Evolutionary conservation across 2,329 filamentous ascomycete genomes (phyloP).

Genomic region (Fusarium staphyleae): DNA sequence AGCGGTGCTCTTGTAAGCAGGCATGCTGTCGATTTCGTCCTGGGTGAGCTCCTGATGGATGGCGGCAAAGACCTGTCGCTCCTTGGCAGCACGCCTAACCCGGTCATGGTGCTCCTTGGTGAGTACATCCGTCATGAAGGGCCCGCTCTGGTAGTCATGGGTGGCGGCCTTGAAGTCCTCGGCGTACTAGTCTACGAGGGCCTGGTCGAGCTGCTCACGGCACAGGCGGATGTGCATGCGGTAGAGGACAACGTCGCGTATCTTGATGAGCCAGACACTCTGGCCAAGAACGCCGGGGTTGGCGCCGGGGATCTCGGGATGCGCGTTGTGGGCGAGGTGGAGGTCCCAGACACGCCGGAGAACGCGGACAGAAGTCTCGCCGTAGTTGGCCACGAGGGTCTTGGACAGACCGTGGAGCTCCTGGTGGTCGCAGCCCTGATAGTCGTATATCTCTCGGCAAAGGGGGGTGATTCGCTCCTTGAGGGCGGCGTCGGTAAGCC

Average conservation of each 20-base stretch:
- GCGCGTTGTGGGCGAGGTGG: conserved; percentile 22
- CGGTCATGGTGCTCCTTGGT: conserved; percentile 22
- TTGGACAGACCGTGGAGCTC: conserved; percentile 30
- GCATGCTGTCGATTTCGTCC: not conserved
- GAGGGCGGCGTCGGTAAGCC: conserved; percentile 14
- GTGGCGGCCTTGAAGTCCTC: conserved; percentile 23
- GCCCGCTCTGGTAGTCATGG: not conserved
- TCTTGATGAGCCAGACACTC: conserved; percentile 13
- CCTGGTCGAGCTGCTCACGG: conserved; percentile 21
- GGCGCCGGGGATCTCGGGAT: conserved; percentile 17
- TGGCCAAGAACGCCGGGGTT: conserved; percentile 10
- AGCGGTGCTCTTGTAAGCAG: conserved; percentile 7
- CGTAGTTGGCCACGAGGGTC: conserved; percentile 29
- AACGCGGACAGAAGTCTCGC: conserved; percentile 28
- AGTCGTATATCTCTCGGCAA: conserved; percentile 22
- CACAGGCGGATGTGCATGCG: conserved; percentile 24
- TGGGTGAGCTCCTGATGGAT: conserved; percentile 21
- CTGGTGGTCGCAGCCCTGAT: conserved; percentile 8
- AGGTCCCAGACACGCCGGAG: conserved; percentile 33
- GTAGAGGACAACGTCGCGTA: conserved; percentile 18
- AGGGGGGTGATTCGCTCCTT: conserved; percentile 15
- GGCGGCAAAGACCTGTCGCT: conserved; percentile 14
- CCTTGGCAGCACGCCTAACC: conserved; percentile 12
- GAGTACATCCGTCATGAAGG: conserved; percentile 24
- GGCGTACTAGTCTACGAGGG: conserved; percentile 32